A percentile compares a stretch with the other conserved stretches of the same genome.
These are phyloP conservation scores for Aphanoascus verrucosus DNA, from an alignment of 2,329 filamentous ascomycete genomes.

Conservation along the genomic window DNA sequence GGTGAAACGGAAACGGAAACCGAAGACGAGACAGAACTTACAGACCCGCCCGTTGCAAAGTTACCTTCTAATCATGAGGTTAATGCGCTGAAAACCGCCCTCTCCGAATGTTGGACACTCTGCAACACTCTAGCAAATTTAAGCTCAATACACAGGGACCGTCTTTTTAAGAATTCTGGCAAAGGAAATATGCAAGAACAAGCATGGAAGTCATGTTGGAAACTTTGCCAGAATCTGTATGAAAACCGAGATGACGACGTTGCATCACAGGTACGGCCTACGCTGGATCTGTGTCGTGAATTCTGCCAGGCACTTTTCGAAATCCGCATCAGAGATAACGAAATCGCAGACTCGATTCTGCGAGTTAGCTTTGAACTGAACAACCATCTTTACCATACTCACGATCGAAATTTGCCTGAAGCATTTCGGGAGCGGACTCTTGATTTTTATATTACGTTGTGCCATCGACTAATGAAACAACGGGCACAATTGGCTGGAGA, in stretches of 20 bases:
- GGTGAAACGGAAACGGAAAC: neutral
- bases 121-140: constrained; percentile 83
- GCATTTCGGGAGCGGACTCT: constrained; percentile 79
- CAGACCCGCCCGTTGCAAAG: constrained; percentile 26
- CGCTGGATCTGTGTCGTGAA: constrained; percentile 76
- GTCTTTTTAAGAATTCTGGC: constrained; percentile 64
- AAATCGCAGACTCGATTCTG: constrained; percentile 71
- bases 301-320: constrained; percentile 91
- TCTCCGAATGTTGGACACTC: constrained; percentile 85
- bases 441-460: constrained; percentile 89
- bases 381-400: constrained; percentile 88
- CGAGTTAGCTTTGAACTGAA: constrained; percentile 91
- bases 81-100: constrained; percentile 59
- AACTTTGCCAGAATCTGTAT: constrained; percentile 79
- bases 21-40: constrained; percentile 20
- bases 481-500: constrained; percentile 66
- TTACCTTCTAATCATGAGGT: constrained; percentile 44
- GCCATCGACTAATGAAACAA: constrained; percentile 94
- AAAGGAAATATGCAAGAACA: constrained; percentile 70
- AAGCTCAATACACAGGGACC: constrained; percentile 70
- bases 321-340: constrained; percentile 64
- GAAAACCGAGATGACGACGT: constrained; percentile 63
- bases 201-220: constrained; percentile 92
- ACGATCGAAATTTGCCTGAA: constrained; percentile 73
- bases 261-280: constrained; percentile 58